Percentiles rank a stretch among this genome's conserved stretches.
phyloP scores from a whole-genome alignment of 2,329 filamentous ascomycete genomes.

The Aureobasidium sp. region DNA sequence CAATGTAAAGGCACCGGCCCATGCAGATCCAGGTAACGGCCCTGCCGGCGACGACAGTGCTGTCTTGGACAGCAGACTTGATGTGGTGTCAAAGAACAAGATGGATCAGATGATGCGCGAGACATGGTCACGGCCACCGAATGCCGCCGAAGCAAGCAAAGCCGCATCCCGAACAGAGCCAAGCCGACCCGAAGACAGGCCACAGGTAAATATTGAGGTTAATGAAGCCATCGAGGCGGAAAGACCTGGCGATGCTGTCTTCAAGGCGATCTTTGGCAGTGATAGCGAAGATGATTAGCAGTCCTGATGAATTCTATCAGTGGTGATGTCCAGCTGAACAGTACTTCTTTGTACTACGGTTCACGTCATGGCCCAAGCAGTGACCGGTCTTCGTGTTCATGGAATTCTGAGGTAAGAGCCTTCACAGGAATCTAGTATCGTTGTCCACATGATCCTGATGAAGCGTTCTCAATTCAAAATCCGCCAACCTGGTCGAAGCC shows the following conservation, averaged over 20 bases:
- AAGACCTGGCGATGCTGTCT: slow-evolving; percentile 71
- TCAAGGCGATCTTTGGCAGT: slow-evolving; percentile 88
- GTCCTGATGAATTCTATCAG: neutral
- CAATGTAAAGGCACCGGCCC: slow-evolving; percentile 69
- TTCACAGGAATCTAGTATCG: neutral
- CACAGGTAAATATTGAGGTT: slow-evolving; percentile 58
- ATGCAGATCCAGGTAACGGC: slow-evolving; percentile 41
- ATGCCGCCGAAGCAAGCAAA: slow-evolving; percentile 10
- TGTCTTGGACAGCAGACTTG: slow-evolving; percentile 28
- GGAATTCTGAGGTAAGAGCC: neutral
- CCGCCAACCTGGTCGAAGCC: neutral
- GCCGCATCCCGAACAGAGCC: slow-evolving; percentile 20
- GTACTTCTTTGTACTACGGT: neutral
- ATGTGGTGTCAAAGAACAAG: slow-evolving; percentile 48
- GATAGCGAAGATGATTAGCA: slow-evolving; percentile 43
- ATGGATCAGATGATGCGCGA: slow-evolving; percentile 51
- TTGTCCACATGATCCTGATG: neutral
- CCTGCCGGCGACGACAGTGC: slow-evolving; percentile 27
- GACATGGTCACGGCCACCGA: slow-evolving; percentile 21
- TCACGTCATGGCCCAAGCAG: neutral
- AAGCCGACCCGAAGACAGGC: slow-evolving; percentile 12
- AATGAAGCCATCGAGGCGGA: slow-evolving; percentile 73
- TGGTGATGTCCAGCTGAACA: neutral
- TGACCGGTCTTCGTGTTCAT: neutral
- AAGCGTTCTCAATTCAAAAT: neutral